phyloP scores from a whole-genome alignment of 495 filamentous ascomycete genomes.

The Annulohypoxylon moriforme region DNA sequence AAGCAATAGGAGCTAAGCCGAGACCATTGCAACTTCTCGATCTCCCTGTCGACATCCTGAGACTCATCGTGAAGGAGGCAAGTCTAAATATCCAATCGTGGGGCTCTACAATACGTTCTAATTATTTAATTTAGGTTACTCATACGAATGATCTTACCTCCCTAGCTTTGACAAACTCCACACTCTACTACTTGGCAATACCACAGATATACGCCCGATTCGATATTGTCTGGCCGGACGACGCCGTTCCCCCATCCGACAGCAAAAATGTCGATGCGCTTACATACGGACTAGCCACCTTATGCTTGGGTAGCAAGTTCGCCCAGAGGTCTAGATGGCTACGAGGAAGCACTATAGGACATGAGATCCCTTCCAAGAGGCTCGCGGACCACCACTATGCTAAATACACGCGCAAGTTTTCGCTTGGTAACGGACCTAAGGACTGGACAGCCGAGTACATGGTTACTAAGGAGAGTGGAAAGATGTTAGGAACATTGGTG shows the following conservation, averaged over 20 bases:
- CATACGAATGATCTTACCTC: constrained; percentile 90
- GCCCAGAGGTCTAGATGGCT: constrained; percentile 63
- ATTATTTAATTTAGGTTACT: constrained; percentile 69
- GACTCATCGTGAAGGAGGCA: constrained; percentile 91
- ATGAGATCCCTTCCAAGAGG: constrained; percentile 35
- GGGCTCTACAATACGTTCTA: constrained; percentile 21
- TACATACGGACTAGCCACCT: constrained; percentile 87
- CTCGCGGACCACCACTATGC: constrained; percentile 76
- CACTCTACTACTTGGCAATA: constrained; percentile 82
- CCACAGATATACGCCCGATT: constrained; percentile 93
- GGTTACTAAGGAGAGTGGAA: constrained; percentile 88
- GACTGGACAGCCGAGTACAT: constrained; percentile 89
- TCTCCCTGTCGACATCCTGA: constrained; percentile 86
- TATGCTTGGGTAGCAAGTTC: constrained; percentile 82
- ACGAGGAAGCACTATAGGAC: constrained; percentile 39
- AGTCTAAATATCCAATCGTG: constrained; percentile 29
- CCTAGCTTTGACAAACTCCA: constrained; percentile 83
- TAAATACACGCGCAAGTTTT: constrained; percentile 88
- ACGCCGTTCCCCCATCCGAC: constrained; percentile 68
- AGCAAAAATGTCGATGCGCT: constrained; percentile 87
- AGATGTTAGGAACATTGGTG: constrained; percentile 93
- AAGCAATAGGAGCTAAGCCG: constrained; percentile 51
- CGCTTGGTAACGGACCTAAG: constrained; percentile 84
- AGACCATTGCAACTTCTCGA: constrained; percentile 73
- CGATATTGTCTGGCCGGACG: constrained; percentile 94